Base-by-base conservation (phyloP, 441 rosid genomes). In the Arabidopsis hybrid region DNA sequence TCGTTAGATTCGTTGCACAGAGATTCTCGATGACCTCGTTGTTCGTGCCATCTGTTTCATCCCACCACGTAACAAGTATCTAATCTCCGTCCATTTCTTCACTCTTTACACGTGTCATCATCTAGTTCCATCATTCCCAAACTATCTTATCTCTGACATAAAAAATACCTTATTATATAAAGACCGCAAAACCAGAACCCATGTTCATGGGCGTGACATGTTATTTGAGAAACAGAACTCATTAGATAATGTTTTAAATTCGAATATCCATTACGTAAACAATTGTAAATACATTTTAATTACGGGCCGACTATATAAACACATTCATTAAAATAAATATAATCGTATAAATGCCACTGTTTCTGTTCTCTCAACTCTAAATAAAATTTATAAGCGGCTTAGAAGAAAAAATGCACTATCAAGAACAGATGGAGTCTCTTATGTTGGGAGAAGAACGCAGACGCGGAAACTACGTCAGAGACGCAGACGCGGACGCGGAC, bases 391-490 rank as follows among this genome's bases (percentile, higher is more conserved):
- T n/a, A 36, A 65, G 13, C 60, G 4, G 47, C 60, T 38, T 55
- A 17, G 13, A 5, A 45, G 32, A 36, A 56, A 67, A 66, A n/a
- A 78, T 78, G 78, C 70, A 78, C 2, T 78, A 61, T 72, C 81
- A 78, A 67, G 74, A 78, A 67, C 78, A 78, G 56, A 72, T 78
- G 81, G 81, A 72, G 56, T 67, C 81, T 55, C 81, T 78, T 61
- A 46, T 61, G 51, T 40, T 72, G 29, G 17, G 55, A 16, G 78
- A 78, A 55, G 81, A 78, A 72, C 74, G 67, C 66, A 78, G 50
- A 78, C 78, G 74, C 21, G 77, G 59, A 77, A 77, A 60, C 34
- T 77, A 3, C 63, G 77, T 42, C 21, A 17, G 67, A 38, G 51
- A 72, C 70, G 78, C 74, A 46, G 61, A 78, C 61, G 66, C 49